Percentiles rank a stretch among this genome's conserved stretches.
phyloP scores from a whole-genome alignment of 352 stramenopile species.

The Bremia lactucae region DNA sequence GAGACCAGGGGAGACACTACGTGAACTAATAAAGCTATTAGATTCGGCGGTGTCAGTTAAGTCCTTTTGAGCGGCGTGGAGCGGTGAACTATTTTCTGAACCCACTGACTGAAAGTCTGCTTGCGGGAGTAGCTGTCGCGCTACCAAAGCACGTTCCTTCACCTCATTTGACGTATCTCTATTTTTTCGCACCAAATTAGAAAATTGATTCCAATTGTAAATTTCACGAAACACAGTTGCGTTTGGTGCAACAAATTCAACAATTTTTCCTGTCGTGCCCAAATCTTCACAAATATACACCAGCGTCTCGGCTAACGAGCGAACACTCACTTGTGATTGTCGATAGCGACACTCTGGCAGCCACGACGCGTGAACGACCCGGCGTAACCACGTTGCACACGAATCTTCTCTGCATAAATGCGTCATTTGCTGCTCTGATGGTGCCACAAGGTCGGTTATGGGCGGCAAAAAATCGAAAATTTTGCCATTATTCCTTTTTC shows the following conservation, averaged over 20 bases:
- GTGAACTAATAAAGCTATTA: neutral
- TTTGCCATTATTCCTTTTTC: constrained; percentile 10
- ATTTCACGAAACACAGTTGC: constrained; percentile 19
- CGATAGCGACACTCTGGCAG: constrained; percentile 25
- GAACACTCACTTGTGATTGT: constrained; percentile 17
- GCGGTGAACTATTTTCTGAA: constrained; percentile 1
- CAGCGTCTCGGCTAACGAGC: constrained; percentile 24
- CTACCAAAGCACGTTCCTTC: constrained; percentile 2
- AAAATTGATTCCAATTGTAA: constrained; percentile 18
- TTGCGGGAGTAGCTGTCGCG: constrained; percentile 9
- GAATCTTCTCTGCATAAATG: constrained; percentile 16
- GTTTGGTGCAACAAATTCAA: constrained; percentile 7
- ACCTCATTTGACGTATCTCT: constrained; percentile 5
- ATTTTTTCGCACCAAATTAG: constrained; percentile 11
- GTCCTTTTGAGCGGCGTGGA: constrained; percentile 2
- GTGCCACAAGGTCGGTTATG: constrained; percentile 3
- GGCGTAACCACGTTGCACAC: constrained; percentile 15
- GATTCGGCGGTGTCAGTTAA: neutral
- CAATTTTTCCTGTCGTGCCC: neutral
- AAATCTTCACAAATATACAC: constrained; percentile 21
- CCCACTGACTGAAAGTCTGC: constrained; percentile 9
- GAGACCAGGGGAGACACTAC: constrained; percentile 1
- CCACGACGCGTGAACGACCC: constrained; percentile 8
- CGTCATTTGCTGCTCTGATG: constrained; percentile 11
- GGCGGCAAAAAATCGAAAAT: constrained; percentile 7